phyloP scores from a whole-genome alignment of 768 basidiomycete species.

The Naganishia onofrii region DNA sequence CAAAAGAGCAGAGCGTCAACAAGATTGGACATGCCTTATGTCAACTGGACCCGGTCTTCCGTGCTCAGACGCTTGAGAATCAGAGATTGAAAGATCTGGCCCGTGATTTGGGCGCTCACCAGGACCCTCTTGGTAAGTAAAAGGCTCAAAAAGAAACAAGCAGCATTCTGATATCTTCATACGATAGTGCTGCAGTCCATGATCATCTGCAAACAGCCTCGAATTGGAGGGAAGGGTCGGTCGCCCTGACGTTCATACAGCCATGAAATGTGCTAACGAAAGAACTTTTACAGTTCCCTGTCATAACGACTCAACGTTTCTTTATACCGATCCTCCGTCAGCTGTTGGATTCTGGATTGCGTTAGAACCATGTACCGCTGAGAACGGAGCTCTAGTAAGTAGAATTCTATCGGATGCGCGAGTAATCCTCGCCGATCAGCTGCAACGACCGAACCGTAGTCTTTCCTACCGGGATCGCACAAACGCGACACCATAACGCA shows the following conservation, averaged over 20 bases:
- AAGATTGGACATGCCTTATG: slow-evolving; percentile 78
- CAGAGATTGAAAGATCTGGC: slow-evolving; percentile 67
- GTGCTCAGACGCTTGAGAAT: slow-evolving; percentile 76
- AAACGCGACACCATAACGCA: slow-evolving; percentile 68
- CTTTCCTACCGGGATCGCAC: slow-evolving; percentile 74
- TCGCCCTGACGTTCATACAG: background rate
- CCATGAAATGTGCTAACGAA: slow-evolving; percentile 40
- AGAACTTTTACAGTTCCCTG: slow-evolving; percentile 62
- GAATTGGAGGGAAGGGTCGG: slow-evolving; percentile 86
- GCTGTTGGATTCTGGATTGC: slow-evolving; percentile 98
- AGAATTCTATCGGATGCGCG: background rate
- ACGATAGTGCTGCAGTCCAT: slow-evolving; percentile 77
- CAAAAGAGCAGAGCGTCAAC: slow-evolving; percentile 71
- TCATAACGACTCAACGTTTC: slow-evolving; percentile 79
- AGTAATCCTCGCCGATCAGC: background rate
- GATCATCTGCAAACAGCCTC: slow-evolving; percentile 91
- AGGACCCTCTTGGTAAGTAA: slow-evolving; percentile 64
- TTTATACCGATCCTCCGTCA: slow-evolving; percentile 88
- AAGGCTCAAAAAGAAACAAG: background rate
- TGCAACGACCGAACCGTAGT: slow-evolving; percentile 32
- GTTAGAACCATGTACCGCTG: slow-evolving; percentile 74
- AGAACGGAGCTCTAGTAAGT: slow-evolving; percentile 50
- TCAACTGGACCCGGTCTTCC: slow-evolving; percentile 76
- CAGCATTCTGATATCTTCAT: background rate
- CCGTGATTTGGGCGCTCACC: slow-evolving; percentile 74